phyloP scores from a whole-genome alignment of 805 yeast genomes.

The Candida sanyiensis region DNA sequence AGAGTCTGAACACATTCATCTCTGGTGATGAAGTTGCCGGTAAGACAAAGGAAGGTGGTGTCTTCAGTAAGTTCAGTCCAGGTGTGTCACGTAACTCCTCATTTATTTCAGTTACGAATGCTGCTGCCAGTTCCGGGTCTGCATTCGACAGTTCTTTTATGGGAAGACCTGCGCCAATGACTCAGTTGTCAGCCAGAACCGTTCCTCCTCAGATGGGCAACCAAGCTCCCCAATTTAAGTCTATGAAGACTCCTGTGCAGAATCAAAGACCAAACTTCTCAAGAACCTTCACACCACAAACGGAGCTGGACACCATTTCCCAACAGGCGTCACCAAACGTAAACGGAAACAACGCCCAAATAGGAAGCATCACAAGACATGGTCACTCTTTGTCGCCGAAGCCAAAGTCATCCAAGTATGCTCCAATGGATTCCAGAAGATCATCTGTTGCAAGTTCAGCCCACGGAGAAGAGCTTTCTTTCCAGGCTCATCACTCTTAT shows the following conservation, averaged over 20 bases:
- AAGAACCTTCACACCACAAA: constrained; percentile 9
- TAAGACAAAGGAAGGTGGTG: constrained; percentile 40
- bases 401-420: constrained; percentile 14
- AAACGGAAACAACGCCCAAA: not conserved
- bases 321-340: constrained; percentile 4
- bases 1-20: constrained; percentile 70
- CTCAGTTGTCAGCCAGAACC: constrained; percentile 3
- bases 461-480: constrained; percentile 5
- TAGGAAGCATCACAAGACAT: too few relatives aligned
- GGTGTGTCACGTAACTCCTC: constrained; percentile 51
- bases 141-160: constrained; percentile 6
- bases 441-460: constrained; percentile 17
- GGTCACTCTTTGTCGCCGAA: constrained; percentile 12
- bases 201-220: not conserved
- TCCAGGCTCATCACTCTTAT: constrained; percentile 3
- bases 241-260: not conserved
- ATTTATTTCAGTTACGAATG: constrained; percentile 16
- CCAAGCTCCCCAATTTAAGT: constrained; percentile 1
- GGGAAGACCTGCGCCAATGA: constrained; percentile 7
- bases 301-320: constrained; percentile 1
- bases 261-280: constrained; percentile 1
- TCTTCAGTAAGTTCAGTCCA: constrained; percentile 69
- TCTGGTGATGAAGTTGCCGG: constrained; percentile 70
- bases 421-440: constrained; percentile 18
- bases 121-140: constrained; percentile 4